phyloP scores from a whole-genome alignment of 495 filamentous ascomycete genomes.

The Cryomyces minteri region DNA sequence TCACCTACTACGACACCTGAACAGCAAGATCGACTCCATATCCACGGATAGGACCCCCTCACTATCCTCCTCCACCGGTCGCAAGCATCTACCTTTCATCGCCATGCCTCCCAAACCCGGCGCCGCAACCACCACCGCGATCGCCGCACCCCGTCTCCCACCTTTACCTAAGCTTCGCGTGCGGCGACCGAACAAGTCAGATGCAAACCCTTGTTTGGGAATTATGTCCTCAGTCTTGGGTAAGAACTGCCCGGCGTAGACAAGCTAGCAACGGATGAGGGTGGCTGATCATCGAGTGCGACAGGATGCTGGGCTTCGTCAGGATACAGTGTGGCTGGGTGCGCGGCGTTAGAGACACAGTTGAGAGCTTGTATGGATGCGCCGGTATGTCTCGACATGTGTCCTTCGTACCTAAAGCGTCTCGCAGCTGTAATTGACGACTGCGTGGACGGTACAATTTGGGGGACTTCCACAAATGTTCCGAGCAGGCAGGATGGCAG shows the following conservation, averaged over 20 bases:
- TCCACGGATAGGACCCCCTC: neutral
- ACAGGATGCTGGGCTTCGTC: constrained; percentile 90
- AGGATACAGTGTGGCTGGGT: constrained; percentile 55
- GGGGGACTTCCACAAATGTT: no score
- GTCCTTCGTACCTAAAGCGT: no score
- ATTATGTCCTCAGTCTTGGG: constrained; percentile 84
- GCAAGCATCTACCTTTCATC: neutral
- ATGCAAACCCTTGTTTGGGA: constrained; percentile 59
- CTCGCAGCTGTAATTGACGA: no score
- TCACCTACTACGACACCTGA: neutral
- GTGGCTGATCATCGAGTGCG: neutral
- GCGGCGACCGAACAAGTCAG: constrained; percentile 55
- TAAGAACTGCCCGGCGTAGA: constrained; percentile 24
- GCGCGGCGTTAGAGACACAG: constrained; percentile 60
- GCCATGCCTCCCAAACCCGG: constrained; percentile 31
- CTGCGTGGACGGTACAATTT: no score
- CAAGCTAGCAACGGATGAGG: no score
- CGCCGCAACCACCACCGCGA: constrained; percentile 1
- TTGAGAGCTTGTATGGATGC: constrained; percentile 88
- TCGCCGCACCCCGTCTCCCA: constrained; percentile 57
- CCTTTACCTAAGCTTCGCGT: constrained; percentile 73
- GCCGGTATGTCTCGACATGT: constrained; percentile 45
- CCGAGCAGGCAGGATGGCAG: no score
- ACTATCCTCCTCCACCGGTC: neutral
- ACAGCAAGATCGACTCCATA: constrained; percentile 6